These are phyloP conservation scores for Neurospora pannonica DNA, from an alignment of 495 filamentous ascomycete genomes.

Conservation along the genomic window DNA sequence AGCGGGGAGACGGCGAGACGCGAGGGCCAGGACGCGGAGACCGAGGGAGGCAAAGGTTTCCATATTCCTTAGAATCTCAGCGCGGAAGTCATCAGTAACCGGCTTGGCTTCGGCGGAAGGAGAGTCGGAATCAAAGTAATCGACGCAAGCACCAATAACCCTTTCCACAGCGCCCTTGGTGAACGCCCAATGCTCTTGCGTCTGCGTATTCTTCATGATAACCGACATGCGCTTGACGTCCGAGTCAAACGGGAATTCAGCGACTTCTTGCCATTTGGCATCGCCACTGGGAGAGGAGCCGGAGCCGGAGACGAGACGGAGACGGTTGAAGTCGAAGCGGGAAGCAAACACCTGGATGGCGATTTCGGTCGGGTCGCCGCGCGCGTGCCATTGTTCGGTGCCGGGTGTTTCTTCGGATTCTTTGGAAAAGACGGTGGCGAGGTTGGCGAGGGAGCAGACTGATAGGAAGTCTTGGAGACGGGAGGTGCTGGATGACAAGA, in stretches of 20 bases:
- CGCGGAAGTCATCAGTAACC: conserved; percentile 49
- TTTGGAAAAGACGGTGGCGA: conserved; percentile 35
- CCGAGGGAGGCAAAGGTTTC: conserved; percentile 57
- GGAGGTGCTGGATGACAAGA: conserved; percentile 11
- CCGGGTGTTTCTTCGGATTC: conserved; percentile 12
- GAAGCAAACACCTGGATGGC: conserved; percentile 70
- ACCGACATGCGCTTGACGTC: conserved; percentile 79
- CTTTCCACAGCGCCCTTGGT: conserved; percentile 77
- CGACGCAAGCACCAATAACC: conserved; percentile 41
- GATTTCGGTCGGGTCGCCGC: conserved; percentile 77
- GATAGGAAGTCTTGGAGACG: conserved; percentile 22
- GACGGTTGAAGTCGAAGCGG: conserved; percentile 56
- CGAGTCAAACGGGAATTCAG: conserved; percentile 74
- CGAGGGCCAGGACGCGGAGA: conserved; percentile 66
- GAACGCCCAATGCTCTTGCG: conserved; percentile 44
- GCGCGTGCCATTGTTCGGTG: conserved; percentile 48
- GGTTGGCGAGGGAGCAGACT: conserved; percentile 27
- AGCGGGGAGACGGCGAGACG: conserved; percentile 30
- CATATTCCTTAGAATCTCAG: conserved; percentile 54
- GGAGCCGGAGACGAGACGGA: conserved; percentile 42
- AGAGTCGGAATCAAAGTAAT: conserved; percentile 10
- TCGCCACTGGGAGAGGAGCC: conserved; percentile 22
- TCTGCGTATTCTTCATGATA: conserved; percentile 40
- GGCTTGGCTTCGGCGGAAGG: conserved; percentile 22
- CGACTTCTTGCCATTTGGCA: conserved; percentile 36